Evolutionary conservation across 176 grass and related monocot genomes (phyloP).

Genomic region (Rhynchospora tenuis): DNA sequence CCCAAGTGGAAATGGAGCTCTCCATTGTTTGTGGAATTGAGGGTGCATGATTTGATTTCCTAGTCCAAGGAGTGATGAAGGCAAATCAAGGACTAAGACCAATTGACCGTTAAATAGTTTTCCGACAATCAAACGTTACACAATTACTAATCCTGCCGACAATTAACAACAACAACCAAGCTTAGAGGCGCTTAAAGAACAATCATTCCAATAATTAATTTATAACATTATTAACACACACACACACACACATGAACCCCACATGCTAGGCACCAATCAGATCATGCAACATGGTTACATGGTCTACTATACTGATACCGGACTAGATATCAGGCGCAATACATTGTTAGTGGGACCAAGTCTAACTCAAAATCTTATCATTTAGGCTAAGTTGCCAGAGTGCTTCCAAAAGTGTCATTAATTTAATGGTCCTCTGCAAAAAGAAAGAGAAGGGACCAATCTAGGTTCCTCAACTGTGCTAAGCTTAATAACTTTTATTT

Average conservation of each 20-base stretch:
- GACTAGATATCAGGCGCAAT: conserved; percentile 9
- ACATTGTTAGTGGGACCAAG: not conserved
- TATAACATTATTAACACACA: not conserved
- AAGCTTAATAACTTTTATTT: not conserved
- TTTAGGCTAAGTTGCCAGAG: not conserved
- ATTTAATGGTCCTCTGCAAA: not conserved
- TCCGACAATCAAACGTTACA: not conserved
- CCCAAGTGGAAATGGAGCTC: not conserved
- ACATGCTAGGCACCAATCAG: conserved; percentile 19
- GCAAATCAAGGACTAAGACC: not conserved
- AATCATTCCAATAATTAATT: not conserved
- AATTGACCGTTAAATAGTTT: not conserved
- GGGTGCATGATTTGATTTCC: not conserved
- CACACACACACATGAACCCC: conserved; percentile 1
- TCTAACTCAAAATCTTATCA: conserved; percentile 21
- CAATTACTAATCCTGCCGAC: not conserved
- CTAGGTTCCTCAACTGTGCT: not conserved
- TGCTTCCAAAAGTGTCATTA: conserved; percentile 8
- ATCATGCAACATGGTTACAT: conserved; percentile 12
- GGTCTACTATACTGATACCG: not conserved
- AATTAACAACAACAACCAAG: not conserved
- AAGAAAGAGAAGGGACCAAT: conserved; percentile 2
- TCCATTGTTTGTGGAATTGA: not conserved
- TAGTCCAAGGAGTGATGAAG: not conserved
- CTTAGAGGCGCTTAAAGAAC: conserved; percentile 1